Evolutionary conservation across 306 rosid genomes (phyloP).

Genomic region (Acacia melanoxylon): DNA sequence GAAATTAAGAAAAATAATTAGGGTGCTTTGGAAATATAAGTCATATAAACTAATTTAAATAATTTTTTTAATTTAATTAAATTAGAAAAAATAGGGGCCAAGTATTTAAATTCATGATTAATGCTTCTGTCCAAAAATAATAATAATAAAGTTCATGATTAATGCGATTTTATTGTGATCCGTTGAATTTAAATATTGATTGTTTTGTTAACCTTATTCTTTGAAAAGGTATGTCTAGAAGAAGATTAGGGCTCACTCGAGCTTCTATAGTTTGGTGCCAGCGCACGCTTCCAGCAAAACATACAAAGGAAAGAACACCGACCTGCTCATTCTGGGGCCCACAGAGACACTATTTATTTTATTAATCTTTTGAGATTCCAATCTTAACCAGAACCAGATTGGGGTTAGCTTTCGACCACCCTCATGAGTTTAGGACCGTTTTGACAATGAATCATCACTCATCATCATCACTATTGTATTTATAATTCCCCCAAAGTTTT

Average conservation of each 20-base stretch:
- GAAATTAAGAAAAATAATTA: too few relatives aligned
- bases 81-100: too few relatives aligned
- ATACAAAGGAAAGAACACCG: not conserved
- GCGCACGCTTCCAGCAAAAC: not conserved
- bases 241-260: not conserved
- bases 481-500: constrained; percentile 15
- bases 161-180: too few relatives aligned
- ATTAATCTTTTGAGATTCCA: not conserved
- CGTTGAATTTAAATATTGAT: too few relatives aligned
- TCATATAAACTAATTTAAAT: too few relatives aligned
- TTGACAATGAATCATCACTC: constrained; percentile 5
- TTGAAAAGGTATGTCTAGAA: not conserved
- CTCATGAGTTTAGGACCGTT: constrained; percentile 75
- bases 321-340: not conserved
- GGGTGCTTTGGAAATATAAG: too few relatives aligned
- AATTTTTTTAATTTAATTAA: too few relatives aligned
- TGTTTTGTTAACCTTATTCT: too few relatives aligned
- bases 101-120: too few relatives aligned
- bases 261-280: not conserved
- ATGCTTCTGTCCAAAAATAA: too few relatives aligned
- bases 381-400: constrained; percentile 32
- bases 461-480: not conserved
- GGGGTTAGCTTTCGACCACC: constrained; percentile 43
- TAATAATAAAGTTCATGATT: too few relatives aligned
- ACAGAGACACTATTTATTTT: not conserved